These are phyloP conservation scores for Mortierella sp. DNA, from an alignment of 371 early-diverging fungal genomes.

Conservation along the genomic window DNA sequence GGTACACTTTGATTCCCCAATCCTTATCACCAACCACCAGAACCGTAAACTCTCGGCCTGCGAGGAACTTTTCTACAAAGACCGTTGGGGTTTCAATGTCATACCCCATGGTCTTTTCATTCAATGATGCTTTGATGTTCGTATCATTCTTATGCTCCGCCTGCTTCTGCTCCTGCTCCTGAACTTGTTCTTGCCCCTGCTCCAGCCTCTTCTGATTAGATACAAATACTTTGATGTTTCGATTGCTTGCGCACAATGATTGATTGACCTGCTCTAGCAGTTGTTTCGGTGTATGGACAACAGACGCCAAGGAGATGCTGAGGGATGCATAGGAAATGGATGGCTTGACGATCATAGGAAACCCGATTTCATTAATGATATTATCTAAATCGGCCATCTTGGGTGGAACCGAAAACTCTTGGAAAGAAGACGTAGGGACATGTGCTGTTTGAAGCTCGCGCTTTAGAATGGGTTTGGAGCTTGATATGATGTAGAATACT, in stretches of 20 bases:
- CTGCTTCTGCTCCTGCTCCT: not conserved
- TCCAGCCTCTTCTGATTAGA: not conserved
- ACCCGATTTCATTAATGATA: slow-evolving; percentile 44
- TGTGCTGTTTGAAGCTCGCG: slow-evolving; percentile 36
- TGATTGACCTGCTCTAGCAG: slow-evolving; percentile 46
- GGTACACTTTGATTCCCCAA: slow-evolving; percentile 57
- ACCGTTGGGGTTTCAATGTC: slow-evolving; percentile 50
- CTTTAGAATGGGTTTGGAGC: slow-evolving; percentile 45
- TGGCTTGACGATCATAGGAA: slow-evolving; percentile 63
- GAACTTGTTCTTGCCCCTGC: not conserved
- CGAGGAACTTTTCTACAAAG: slow-evolving; percentile 62
- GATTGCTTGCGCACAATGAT: slow-evolving; percentile 8
- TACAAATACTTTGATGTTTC: not conserved
- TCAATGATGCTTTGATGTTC: not conserved
- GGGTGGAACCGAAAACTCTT: slow-evolving; percentile 25
- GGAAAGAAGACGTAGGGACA: slow-evolving; percentile 39
- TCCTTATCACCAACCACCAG: slow-evolving; percentile 58
- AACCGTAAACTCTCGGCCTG: slow-evolving; percentile 64
- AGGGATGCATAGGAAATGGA: slow-evolving; percentile 63
- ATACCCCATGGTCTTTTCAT: slow-evolving; percentile 11
- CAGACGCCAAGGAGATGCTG: slow-evolving; percentile 56
- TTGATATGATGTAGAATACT: slow-evolving; percentile 44
- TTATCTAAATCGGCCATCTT: slow-evolving; percentile 28
- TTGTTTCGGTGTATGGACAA: slow-evolving; percentile 45
- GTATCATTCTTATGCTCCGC: slow-evolving; percentile 3